Evolutionary conservation across 805 yeast genomes (phyloP), one percentile per base, ranked within the genome.

Genomic region (Phaffomyces opuntiae): DNA sequence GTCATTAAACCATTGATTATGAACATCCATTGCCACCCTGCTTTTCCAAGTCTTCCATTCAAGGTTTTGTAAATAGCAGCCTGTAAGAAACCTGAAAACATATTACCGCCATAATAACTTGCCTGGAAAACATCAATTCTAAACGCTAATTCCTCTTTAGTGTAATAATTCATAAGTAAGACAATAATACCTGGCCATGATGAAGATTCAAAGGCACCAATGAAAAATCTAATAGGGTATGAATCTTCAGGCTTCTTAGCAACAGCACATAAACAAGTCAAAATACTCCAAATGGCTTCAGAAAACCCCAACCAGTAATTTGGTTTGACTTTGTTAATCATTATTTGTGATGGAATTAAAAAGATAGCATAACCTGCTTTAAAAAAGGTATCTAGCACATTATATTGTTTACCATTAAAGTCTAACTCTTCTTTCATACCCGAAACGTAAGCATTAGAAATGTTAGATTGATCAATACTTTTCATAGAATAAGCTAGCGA

Each of bases 311-410:
- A 7, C 17, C 63, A 54, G 11, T 58, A 49, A 40, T 75, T 16
- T 34, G 21, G 21, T 8, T 16, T 8, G 3, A 14, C 16, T 13
- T 13, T 71, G 36, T 78, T 77, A 44, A 85, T 65, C 21, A 81
- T 56, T 53, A 76, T 78, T 68, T 79, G 72, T 64, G 80, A 80
- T 0, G 90, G 90, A 44, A 83, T 61, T 58, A 81, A 81, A 53
- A 80, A 77, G 4, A 31, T 13, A 3, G 16, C 34, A 12, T 14
- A 31, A 31, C 7, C 16, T 17, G 81, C 77, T 39, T 70, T 73
- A 59, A 78, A 80, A 53, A 78, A 63, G 5, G 79, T 78, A 44
- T 78, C 78, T 2, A 85, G 74, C 53, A 31, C 7, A 29, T 40
- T 41, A 31, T 31, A 31, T 13, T 31, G 34, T 12, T 13, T 13